Conservation (phyloP, 208 protist species). For the Trypanosoma vivax region DNA sequence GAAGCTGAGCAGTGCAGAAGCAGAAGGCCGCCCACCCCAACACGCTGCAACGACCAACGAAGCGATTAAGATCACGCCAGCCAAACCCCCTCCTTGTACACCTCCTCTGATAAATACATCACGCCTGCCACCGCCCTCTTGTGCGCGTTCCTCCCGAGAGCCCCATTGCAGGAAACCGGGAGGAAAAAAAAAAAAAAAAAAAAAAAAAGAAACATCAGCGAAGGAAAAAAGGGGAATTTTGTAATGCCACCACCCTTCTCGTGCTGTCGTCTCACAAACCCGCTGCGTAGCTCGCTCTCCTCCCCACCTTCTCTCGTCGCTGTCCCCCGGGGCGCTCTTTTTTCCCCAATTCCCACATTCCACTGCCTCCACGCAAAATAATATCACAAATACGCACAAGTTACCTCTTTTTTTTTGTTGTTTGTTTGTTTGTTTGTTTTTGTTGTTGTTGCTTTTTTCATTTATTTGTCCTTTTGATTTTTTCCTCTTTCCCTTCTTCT, state of each 20-base stretch:
- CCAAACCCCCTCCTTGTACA: too few relatives aligned
- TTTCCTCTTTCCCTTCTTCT: neutral
- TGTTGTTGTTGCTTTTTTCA: slow-evolving; percentile 6
- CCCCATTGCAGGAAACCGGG: neutral
- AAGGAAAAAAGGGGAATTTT: neutral
- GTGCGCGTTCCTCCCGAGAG: neutral
- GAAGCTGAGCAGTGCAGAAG: too few relatives aligned
- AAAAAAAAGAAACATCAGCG: neutral
- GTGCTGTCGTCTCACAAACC: too few relatives aligned
- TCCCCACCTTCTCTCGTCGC: neutral
- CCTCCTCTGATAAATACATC: too few relatives aligned
- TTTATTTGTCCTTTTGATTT: slow-evolving; percentile 1
- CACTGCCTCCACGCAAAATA: neutral
- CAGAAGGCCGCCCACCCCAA: too few relatives aligned
- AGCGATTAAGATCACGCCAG: too few relatives aligned
- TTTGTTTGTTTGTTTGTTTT: neutral
- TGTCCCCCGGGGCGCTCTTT: neutral
- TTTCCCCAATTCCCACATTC: neutral
- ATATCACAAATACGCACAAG: neutral
- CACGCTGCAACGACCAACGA: too few relatives aligned
- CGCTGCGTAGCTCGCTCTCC: too few relatives aligned
- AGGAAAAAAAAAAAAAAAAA: slow-evolving; percentile 2
- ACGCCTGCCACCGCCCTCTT: neutral
- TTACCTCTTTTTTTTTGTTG: neutral
- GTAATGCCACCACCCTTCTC: too few relatives aligned